Evolutionary conservation across 202 grass and related monocot species (phyloP).

Genomic region (Sporobolus alterniflorus): DNA sequence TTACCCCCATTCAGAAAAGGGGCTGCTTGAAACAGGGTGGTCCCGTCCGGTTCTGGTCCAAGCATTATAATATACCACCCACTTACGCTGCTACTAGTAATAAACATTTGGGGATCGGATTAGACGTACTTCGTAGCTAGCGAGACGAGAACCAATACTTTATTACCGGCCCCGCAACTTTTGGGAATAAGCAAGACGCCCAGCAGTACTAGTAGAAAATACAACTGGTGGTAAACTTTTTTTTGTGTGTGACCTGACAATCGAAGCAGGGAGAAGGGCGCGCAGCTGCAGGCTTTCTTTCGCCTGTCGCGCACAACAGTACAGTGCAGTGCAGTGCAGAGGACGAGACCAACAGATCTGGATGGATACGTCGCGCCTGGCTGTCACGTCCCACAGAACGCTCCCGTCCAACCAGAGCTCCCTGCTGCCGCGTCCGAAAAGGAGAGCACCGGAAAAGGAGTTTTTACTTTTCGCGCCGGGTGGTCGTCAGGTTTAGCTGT

Average conservation of each 20-base stretch:
- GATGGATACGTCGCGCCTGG: conserved; percentile 31
- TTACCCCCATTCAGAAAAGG: conserved; percentile 15
- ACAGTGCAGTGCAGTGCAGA: no score
- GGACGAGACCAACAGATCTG: neutral
- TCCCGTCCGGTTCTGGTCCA: neutral
- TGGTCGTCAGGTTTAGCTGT: neutral
- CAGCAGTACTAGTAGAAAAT: neutral
- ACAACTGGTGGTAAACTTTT: neutral
- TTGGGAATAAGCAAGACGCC: neutral
- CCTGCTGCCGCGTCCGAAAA: neutral
- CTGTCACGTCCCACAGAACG: conserved; percentile 45
- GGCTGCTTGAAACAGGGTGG: no score
- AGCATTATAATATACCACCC: neutral
- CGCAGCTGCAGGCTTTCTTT: neutral
- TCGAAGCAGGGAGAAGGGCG: no score
- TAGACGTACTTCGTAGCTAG: neutral
- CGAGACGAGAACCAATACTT: neutral
- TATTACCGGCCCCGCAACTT: neutral
- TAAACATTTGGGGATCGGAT: neutral
- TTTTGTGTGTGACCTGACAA: no score
- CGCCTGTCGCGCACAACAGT: no score
- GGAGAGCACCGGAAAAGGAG: neutral
- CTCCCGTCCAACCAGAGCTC: conserved; percentile 26
- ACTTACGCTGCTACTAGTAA: neutral
- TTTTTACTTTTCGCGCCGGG: neutral